Evolutionary conservation across 495 filamentous ascomycete genomes (phyloP).

Genomic region (Chaetomium fimeti): DNA sequence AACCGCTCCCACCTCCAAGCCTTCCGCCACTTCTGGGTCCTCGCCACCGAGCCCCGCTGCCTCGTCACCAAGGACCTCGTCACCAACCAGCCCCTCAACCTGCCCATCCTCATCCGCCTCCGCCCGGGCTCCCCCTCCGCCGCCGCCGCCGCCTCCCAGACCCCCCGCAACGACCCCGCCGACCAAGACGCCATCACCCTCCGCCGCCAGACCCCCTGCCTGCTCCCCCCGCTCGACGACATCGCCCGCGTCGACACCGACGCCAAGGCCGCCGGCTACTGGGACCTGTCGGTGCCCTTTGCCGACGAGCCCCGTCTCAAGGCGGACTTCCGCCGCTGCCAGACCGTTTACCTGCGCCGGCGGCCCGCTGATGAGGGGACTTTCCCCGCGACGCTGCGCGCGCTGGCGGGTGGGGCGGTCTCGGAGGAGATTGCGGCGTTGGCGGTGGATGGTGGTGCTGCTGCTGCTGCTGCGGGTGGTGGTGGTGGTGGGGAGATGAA

Average conservation of each 20-base stretch:
- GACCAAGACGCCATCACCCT: slow-evolving; percentile 25
- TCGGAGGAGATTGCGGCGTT: slow-evolving; percentile 35
- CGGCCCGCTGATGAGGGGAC: slow-evolving; percentile 66
- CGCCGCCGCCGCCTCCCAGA: slow-evolving; percentile 9
- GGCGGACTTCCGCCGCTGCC: slow-evolving; percentile 69
- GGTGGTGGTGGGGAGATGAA: slow-evolving; percentile 5
- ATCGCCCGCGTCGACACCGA: slow-evolving; percentile 66
- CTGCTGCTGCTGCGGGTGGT: slow-evolving; percentile 14
- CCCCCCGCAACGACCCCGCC: background rate
- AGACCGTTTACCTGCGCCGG: slow-evolving; percentile 79
- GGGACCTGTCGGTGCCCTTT: slow-evolving; percentile 83
- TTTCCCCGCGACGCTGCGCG: slow-evolving; percentile 73
- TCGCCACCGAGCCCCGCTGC: slow-evolving; percentile 87
- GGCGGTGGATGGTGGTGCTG: slow-evolving; percentile 33
- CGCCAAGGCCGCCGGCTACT: slow-evolving; percentile 65
- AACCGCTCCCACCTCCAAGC: slow-evolving; percentile 94
- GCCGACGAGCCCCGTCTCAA: slow-evolving; percentile 59
- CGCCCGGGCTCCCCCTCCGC: slow-evolving; percentile 33
- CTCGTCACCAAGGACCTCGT: slow-evolving; percentile 81
- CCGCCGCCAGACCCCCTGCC: slow-evolving; percentile 63
- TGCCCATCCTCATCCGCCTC: slow-evolving; percentile 59
- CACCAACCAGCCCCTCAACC: slow-evolving; percentile 70
- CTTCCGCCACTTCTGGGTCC: slow-evolving; percentile 95
- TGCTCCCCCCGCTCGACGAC: slow-evolving; percentile 74
- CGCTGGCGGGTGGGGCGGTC: slow-evolving; percentile 51